These are phyloP conservation scores for Penicillium capsulatum DNA, from an alignment of 2,329 filamentous ascomycete species.

Conservation along the genomic window DNA sequence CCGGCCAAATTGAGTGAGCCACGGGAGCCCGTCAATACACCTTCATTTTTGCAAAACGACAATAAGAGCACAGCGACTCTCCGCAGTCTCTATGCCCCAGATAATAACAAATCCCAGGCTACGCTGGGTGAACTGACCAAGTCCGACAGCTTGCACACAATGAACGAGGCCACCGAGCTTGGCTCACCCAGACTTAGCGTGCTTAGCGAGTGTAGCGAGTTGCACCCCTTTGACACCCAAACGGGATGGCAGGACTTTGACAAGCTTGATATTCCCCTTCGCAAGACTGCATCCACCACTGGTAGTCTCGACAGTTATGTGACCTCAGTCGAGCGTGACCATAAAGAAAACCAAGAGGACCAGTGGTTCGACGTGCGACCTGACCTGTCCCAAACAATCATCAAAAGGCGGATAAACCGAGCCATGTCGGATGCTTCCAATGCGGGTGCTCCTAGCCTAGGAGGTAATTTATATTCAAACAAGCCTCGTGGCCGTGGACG, in stretches of 20 bases:
- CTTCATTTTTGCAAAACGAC: constrained; percentile 39
- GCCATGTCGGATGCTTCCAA: constrained; percentile 22
- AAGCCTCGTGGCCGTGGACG: constrained; percentile 27
- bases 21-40: constrained; percentile 32
- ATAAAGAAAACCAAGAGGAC: constrained; percentile 27
- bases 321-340: constrained; percentile 12
- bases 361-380: constrained; percentile 31
- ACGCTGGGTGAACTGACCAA: constrained; percentile 31
- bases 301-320: constrained; percentile 18
- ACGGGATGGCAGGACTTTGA: constrained; percentile 22
- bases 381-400: constrained; percentile 16
- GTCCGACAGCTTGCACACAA: constrained; percentile 36
- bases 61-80: constrained; percentile 37
- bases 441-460: constrained; percentile 18
- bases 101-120: constrained; percentile 26
- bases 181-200: constrained; percentile 42
- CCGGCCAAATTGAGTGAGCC: constrained; percentile 21
- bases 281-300: constrained; percentile 13
- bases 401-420: constrained; percentile 17
- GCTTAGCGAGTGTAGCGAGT: constrained; percentile 45
- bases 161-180: constrained; percentile 31
- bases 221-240: constrained; percentile 31
- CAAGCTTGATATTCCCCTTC: constrained; percentile 28
- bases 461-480: constrained; percentile 23
- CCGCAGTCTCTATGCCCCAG: constrained; percentile 37